Conservation (phyloP, 2,329 filamentous ascomycete species). For the Neoascochyta sp. region DNA sequence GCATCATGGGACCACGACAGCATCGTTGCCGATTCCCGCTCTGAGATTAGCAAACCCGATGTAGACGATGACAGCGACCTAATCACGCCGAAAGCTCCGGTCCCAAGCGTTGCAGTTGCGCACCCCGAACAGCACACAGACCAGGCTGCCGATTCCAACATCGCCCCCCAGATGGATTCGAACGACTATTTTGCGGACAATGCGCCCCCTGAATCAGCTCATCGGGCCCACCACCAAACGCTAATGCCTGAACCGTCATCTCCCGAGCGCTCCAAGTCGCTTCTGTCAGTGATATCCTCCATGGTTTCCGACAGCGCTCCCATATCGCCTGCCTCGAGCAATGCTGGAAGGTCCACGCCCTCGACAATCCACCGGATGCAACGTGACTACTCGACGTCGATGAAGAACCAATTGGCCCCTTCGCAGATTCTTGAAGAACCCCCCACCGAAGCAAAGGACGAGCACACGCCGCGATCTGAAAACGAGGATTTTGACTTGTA, state of each 20-base stretch:
- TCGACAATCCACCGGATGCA: conserved; percentile 27
- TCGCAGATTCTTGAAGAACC: conserved; percentile 24
- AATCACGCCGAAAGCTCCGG: conserved; percentile 26
- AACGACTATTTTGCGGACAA: conserved; percentile 12
- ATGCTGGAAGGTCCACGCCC: conserved; percentile 27
- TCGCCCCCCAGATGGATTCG: conserved; percentile 7
- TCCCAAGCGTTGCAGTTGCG: conserved; percentile 17
- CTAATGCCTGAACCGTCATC: conserved; percentile 11
- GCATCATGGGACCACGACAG: conserved; percentile 33
- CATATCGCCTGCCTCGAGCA: conserved; percentile 28
- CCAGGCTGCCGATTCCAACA: conserved; percentile 14
- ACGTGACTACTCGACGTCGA: conserved; percentile 21
- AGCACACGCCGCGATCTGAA: conserved; percentile 14
- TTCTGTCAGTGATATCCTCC: conserved; percentile 37
- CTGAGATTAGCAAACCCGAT: conserved; percentile 21
- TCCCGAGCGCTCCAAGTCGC: conserved; percentile 32
- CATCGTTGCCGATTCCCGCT: conserved; percentile 20
- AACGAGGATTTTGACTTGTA: conserved; percentile 36
- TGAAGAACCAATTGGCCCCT: conserved; percentile 14
- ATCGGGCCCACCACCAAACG: conserved; percentile 13
- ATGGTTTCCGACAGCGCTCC: conserved; percentile 31
- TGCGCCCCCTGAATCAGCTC: conserved; percentile 6
- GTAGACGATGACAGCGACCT: conserved; percentile 25
- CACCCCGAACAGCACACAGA: conserved; percentile 13
- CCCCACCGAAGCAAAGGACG: conserved; percentile 10